Base-by-base conservation (phyloP, 202 grass and related monocot genomes). In the Panicum hallii region DNA sequence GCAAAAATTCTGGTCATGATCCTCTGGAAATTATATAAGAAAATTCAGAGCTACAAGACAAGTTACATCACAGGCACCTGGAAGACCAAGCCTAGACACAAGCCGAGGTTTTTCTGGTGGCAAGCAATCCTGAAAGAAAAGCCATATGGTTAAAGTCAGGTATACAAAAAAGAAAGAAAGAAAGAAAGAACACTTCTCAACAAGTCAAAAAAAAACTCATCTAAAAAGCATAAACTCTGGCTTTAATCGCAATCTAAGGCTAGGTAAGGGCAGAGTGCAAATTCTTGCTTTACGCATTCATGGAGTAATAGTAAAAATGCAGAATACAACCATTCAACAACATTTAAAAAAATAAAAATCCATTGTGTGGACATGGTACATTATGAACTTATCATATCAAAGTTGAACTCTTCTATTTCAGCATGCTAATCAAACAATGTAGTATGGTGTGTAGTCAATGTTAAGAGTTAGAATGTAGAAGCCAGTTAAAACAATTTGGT, bases 41-140 rank as follows among this genome's bases (percentile, higher is more conserved):
- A 75, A 83, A 48, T 32, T 22, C n/a, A 63, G 77, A 52, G 52
- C 0, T 53, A 43, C 6, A 58, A 43, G 20, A 75, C 38, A 62
- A 22, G 52, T 75, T 74, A 46, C 20, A 60, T 28, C 57, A 82
- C 53, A 84, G 30, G 42, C 79, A 98, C 95, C 95, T 92, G 95
- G 95, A 80, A 98, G 93, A 83, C 92, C 83, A 88, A 98, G 93
- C 81, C 95, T 95, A 89, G 95, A 98, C 40, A 98, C 87, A 43
- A 93, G 61, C 6, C 95, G 93, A 53, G 91, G 86, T 78, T 98
- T 98, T 85, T 94, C 88, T 40, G 84, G 75, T 34, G 93, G 91
- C 83, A 98, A 88, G 46, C 86, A 87, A 89, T 92, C 88, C 95
- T 98, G 83, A 82, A 92, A 87, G 84, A 88, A 52, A 81, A 63